A percentile compares a stretch with the other conserved stretches of the same genome.
Conservation (phyloP, 371 early-diverging fungal species). For the Nematocida displodere region DNA sequence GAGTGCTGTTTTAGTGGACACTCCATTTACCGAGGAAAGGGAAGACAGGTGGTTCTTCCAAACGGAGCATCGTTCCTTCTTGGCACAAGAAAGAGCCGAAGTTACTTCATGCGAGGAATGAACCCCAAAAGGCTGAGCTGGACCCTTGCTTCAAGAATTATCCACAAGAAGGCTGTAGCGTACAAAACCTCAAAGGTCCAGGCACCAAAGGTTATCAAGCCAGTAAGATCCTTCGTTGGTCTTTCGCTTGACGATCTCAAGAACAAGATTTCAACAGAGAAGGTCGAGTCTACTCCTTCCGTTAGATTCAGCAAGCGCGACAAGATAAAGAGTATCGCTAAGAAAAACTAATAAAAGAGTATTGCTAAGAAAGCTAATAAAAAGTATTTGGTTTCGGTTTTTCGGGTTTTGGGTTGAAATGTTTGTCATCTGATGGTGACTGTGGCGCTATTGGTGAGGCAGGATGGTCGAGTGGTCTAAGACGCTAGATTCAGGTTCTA, state of each 20-base stretch:
- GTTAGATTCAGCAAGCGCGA: slow-evolving; percentile 32
- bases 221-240: slow-evolving; percentile 48
- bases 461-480: slow-evolving; percentile 65
- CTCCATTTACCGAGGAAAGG: slow-evolving; percentile 50
- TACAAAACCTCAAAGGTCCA: slow-evolving; percentile 35
- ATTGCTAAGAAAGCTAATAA: not conserved
- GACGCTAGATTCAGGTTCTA: slow-evolving; percentile 63
- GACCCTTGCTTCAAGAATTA: slow-evolving; percentile 48
- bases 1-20: slow-evolving; percentile 54
- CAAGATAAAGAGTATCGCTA: slow-evolving; percentile 31
- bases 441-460: no score
- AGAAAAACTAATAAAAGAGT: slow-evolving; percentile 4
- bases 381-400: not conserved
- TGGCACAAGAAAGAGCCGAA: slow-evolving; percentile 39
- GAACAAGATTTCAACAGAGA: slow-evolving; percentile 28
- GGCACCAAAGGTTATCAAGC: slow-evolving; percentile 45
- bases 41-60: slow-evolving; percentile 28
- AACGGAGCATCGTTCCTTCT: slow-evolving; percentile 43
- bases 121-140: slow-evolving; percentile 50
- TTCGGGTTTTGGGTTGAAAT: no score
- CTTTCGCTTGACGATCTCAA: slow-evolving; percentile 43
- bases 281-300: not conserved
- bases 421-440: no score
- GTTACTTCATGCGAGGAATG: slow-evolving; percentile 39
- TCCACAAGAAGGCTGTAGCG: slow-evolving; percentile 42